Base-by-base conservation (phyloP, 225 moss, liverwort and hornwort species). In the Physcomitrium patens region DNA sequence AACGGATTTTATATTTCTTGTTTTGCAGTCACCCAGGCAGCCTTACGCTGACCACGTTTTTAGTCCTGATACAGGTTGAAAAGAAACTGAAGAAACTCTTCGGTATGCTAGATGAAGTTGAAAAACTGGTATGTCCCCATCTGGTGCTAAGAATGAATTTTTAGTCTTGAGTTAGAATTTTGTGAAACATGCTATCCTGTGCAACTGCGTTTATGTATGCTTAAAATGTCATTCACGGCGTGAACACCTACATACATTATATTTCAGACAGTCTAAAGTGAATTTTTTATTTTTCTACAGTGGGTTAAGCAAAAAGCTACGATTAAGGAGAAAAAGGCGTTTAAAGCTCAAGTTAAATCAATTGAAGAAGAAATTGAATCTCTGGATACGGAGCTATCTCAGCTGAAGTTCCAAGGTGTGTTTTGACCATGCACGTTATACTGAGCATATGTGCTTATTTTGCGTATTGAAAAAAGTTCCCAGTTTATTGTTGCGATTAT, bases 1-100 rank as follows among this genome's bases (percentile, higher is more conserved):
- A 41, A 50, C 24, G 23, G 49, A 47, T 19, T 16, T 71, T 42
- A 54, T n/a, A 58, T 26, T 67, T 12, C 44, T 51, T 18, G 31
- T 67, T 20, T 46, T 62, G 68, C 50, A 67, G 59, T 9, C 49
- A 70, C 54, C 23, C 9, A 47, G 59, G 54, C 60, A 80, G 50
- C 11, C 44, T 62, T 12, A 16, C 63, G 58, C 58, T 81, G 57
- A 85, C 55, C 57, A 68, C 52, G 28, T 44, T 71, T 71, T 53
- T 71, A 72, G 63, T 12, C 1, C 60, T 80, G n/a, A 63, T 70
- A 65, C 87, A 90, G 87, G 87, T 83, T 61, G 86, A 90, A 77
- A 87, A 85, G 74, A 90, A 90, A 63, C 70, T 90, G 62, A 86
- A 81, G 76, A 90, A 90, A 73, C 64, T 85, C 46, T 77, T 85